Percentiles rank a stretch among this genome's conserved stretches.
phyloP scores from a whole-genome alignment of 1,139 yeast species.

The Geotrichum bryndzae region DNA sequence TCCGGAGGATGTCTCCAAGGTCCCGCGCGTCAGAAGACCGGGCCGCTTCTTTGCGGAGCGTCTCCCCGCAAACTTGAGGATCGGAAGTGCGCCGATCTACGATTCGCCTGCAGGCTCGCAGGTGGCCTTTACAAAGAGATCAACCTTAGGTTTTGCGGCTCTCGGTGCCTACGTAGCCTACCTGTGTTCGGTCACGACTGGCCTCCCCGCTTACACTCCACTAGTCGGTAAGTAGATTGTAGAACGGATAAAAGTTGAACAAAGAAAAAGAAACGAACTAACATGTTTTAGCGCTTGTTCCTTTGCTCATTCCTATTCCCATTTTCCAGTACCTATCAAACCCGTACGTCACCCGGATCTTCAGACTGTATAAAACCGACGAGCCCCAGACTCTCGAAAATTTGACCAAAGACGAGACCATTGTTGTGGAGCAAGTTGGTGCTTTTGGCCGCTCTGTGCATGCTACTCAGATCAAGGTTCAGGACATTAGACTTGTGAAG shows the following conservation, averaged over 20 bases:
- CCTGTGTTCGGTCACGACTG: conserved; percentile 27
- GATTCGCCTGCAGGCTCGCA: conserved; percentile 34
- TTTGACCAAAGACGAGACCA: conserved; percentile 53
- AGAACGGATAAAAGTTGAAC: not conserved
- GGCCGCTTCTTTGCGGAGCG: conserved; percentile 36
- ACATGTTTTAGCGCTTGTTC: conserved; percentile 46
- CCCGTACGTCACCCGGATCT: conserved; percentile 67
- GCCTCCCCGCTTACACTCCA: conserved; percentile 22
- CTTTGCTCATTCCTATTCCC: conserved; percentile 56
- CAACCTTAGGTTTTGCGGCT: conserved; percentile 33
- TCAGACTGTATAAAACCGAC: conserved; percentile 53
- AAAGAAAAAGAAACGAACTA: not conserved
- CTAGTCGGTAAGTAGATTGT: conserved; percentile 14
- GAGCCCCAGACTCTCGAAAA: conserved; percentile 59
- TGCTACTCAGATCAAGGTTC: conserved; percentile 52
- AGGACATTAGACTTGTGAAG: conserved; percentile 42
- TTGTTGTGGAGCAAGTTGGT: conserved; percentile 64
- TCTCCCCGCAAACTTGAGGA: conserved; percentile 28
- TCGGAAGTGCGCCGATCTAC: conserved; percentile 34
- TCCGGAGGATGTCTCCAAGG: conserved; percentile 13
- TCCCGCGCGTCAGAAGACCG: conserved; percentile 30
- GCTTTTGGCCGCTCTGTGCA: conserved; percentile 61
- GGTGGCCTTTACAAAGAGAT: conserved; percentile 36
- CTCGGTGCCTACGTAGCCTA: conserved; percentile 33
- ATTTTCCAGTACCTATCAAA: conserved; percentile 48